Evolutionary conservation across 2,329 filamentous ascomycete species (phyloP), one percentile per base, ranked within the genome.

Genomic region (Lizonia empirigonia): DNA sequence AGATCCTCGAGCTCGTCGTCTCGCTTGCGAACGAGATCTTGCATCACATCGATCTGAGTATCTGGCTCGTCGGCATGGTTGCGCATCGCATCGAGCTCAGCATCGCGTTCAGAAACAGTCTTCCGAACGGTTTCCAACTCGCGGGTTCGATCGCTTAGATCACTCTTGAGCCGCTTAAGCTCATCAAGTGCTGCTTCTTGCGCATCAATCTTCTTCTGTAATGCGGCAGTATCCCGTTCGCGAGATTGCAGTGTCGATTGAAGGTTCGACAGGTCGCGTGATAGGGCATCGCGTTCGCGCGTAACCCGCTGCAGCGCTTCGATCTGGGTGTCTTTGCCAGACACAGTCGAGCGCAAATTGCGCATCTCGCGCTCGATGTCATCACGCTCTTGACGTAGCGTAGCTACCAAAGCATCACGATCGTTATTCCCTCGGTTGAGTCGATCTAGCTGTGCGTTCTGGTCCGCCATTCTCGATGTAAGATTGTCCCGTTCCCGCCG

Each of bases 1-100:
- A 83, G 76, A 48, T 82, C 78, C 40, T 82, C 79, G 2, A 87
- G 75, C 48, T 85, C 79, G 35, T 71, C 59, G 22, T 78, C 73
- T 3, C 77, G 73, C 50, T 78, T 72, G 16, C 71, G 71, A 27
- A 78, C 72, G 24, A 79, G 64, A 32, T 68, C 66, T 24, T 74
- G 72, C 51, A 78, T 74, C 36, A 73, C 71, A 27, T 75, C 72
- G 10, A 75, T 59, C 33, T 74, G 71, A 2, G 73, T 71, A 37
- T 68, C 70, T 7, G 71, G 72, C 46, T 74, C 72, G 29, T 74
- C 64, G 19, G 67, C 67, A 44, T 69, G 67, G 27, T 57, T 59
- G 12, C 71, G 59, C 23, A 75, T 55, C 10, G 69, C 64, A 29
- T 74, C 70, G 5, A 75, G 58, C 50, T 75, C 73, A 5, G 63